Evolutionary conservation across 2,329 filamentous ascomycete genomes (phyloP).

Genomic region (Talaromyces sp.): DNA sequence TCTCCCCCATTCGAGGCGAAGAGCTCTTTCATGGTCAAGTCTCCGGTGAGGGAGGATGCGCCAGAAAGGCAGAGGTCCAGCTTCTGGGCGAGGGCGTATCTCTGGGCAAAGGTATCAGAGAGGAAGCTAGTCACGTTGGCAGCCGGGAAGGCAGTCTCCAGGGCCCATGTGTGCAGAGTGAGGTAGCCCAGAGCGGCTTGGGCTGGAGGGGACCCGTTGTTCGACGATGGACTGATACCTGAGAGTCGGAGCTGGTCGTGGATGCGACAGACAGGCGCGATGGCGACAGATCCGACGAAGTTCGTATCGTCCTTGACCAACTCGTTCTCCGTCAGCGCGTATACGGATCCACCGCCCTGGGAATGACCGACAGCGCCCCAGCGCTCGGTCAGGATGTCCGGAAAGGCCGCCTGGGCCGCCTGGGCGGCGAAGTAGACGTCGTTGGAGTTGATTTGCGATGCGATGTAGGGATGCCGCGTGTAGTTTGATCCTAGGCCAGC

Average conservation of each 20-base stretch:
- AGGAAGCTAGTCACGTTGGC: not conserved
- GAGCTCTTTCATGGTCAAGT: not conserved
- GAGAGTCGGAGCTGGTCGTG: not conserved
- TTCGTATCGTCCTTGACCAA: not conserved
- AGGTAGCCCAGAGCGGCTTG: not conserved
- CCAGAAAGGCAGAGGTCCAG: not conserved
- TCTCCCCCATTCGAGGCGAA: not conserved
- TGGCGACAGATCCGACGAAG: not conserved
- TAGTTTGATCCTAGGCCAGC: conserved; percentile 10
- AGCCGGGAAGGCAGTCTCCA: not conserved
- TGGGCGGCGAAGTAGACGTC: not conserved
- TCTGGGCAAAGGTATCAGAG: not conserved
- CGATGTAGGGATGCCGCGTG: conserved; percentile 10
- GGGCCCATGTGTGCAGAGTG: not conserved
- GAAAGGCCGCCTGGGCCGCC: not conserved
- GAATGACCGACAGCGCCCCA: conserved; percentile 12
- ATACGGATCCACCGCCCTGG: conserved; percentile 13
- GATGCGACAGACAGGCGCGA: not conserved
- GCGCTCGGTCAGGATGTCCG: conserved; percentile 4
- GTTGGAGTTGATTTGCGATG: not conserved
- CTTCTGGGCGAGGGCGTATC: not conserved
- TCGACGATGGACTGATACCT: not conserved
- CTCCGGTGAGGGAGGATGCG: not conserved
- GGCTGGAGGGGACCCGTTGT: no score
- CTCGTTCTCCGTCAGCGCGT: conserved; percentile 10